Evolutionary conservation across 2,329 filamentous ascomycete species (phyloP), one percentile per base, ranked within the genome.

Genomic region (Diatrype stigma): DNA sequence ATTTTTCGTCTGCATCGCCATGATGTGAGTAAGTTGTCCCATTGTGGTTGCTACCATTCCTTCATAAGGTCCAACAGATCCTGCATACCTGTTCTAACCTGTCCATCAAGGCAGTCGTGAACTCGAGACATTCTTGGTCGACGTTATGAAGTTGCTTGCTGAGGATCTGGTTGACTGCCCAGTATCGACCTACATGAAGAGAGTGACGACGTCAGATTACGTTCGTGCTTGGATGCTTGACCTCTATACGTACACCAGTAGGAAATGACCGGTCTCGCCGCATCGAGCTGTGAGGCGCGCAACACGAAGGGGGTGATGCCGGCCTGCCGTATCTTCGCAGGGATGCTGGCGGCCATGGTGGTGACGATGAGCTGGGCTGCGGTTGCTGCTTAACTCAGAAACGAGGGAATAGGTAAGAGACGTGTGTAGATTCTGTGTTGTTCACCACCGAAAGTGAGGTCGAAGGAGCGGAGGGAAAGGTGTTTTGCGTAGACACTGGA

Each of bases 161-260:
- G 14, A 99, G 83, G 59, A 99, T 95, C 66, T 95, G 89, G 63
- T 97, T 91, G 45, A 96, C 88, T 23, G 94, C 89, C 78, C 90
- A 94, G 70, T 94, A 96, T 65, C 95, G 87, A 69, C 89, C 90
- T n/a, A n/a, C n/a, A n/a, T 94, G 50, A 37, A 55, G 60, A 14
- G 30, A 34, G 56, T 23, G 26, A 14, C 2, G 16, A 17, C 22
- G 10, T 59, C 59, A 52, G 49, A 66, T 21, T n/a, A n/a, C n/a
- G n/a, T n/a, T n/a, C n/a, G n/a, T n/a, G n/a, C n/a, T n/a, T n/a
- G n/a, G n/a, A n/a, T 61, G 56, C 51, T 45, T 52, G 46, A 38
- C 37, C n/a, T 21, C 3, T n/a, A n/a, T 42, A 80, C 87, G 65
- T 80, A 96, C 93, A 94, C 91, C 93, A 97, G 70, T 97, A 99